Evolutionary conservation across 2,329 filamentous ascomycete genomes (phyloP), one percentile per base, ranked within the genome.

Genomic region (Cryphonectria naterciae): DNA sequence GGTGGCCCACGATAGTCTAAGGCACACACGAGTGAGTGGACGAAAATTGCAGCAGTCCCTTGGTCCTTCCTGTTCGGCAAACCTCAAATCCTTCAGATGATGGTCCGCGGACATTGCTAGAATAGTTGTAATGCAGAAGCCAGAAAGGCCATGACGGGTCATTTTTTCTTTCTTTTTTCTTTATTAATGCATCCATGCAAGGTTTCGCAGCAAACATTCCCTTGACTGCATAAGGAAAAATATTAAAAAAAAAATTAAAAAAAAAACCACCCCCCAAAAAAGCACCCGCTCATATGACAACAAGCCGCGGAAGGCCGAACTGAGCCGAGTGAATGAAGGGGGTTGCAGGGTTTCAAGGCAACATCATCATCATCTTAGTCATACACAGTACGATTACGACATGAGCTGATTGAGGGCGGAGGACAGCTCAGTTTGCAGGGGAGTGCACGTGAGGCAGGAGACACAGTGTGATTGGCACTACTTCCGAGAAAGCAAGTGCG

Each of bases 381-480:
- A 46, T 28, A 28, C 61, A 46, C 61, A 64, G 37, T 64, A 28
- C 39, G 22, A 46, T 25, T 41, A 46, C 61, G 61, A 46, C 61
- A 46, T 43, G 61, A 19, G 37, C 41, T 32, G n/a, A 64, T 22
- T 46, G 37, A 64, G 6, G 32, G 32, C 32, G 32, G 41, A 28
- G 19, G 32, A 35, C 22, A 39, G 25, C 22, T 17, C n/a, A 1
- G 41, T 11, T 11, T 28, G 35, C 61, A 64, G 17, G 37, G 37
- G 41, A 13, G 8, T 13, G 41, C 63, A 49, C 63, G 63, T 46
- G 41, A 35, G 28, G 63, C 25, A 46, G n/a, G 41, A 28, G 22
- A 28, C 63, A 65, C 63, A 65, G 63, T 65, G 63, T 52, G 43
- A 52, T 65, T 65, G 63, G 43, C 63, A 65, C 63, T 65, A 49